phyloP scores from a whole-genome alignment of 2,329 filamentous ascomycete species.

The Penicillium frequentans region DNA sequence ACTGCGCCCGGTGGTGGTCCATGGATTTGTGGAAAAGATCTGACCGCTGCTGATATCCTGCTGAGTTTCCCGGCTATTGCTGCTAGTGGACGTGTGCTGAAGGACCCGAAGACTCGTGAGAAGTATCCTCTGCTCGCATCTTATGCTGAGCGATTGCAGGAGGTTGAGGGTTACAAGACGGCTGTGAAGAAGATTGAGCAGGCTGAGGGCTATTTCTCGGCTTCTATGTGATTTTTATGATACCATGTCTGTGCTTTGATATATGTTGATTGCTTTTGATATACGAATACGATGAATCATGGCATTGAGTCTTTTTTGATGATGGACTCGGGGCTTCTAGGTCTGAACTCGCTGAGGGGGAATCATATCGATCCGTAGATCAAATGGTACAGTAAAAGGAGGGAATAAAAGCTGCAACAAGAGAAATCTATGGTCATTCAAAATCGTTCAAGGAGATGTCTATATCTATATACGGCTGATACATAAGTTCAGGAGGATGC shows the following conservation, averaged over 20 bases:
- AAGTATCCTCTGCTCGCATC: slow-evolving; percentile 39
- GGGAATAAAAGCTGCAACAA: too few species aligned
- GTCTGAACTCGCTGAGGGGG: too few species aligned
- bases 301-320: too few species aligned
- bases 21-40: slow-evolving; percentile 44
- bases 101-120: slow-evolving; percentile 32
- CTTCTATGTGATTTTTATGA: slow-evolving; percentile 25
- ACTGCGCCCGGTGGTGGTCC: slow-evolving; percentile 40
- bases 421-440: neutral
- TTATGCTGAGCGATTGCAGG: slow-evolving; percentile 39
- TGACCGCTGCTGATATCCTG: slow-evolving; percentile 50
- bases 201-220: slow-evolving; percentile 38
- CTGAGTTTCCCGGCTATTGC: slow-evolving; percentile 49
- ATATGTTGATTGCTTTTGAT: neutral
- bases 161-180: slow-evolving; percentile 39
- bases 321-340: too few species aligned
- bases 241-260: neutral
- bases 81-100: slow-evolving; percentile 33
- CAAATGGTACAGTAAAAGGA: too few species aligned
- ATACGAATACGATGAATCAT: neutral
- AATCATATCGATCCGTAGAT: too few species aligned
- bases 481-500: neutral
- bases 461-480: neutral
- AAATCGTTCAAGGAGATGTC: neutral
- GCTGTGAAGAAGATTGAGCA: slow-evolving; percentile 44